These are phyloP conservation scores for Tolypocladium pustulatum DNA, from an alignment of 2,329 filamentous ascomycete genomes.

Conservation along the genomic window DNA sequence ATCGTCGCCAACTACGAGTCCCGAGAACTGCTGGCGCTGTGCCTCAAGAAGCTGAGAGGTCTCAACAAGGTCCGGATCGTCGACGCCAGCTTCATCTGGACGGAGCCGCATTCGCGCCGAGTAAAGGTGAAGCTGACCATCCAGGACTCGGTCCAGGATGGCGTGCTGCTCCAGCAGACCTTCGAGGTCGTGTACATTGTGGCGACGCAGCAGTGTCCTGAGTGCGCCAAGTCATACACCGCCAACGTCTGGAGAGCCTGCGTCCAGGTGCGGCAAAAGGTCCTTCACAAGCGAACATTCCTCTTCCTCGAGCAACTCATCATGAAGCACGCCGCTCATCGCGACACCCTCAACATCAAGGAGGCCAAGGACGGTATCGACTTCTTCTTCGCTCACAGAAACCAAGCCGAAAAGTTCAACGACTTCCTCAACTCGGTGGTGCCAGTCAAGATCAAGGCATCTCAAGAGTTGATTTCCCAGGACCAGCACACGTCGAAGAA, in stretches of 20 bases:
- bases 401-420: slow-evolving; percentile 85
- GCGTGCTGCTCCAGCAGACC: slow-evolving; percentile 71
- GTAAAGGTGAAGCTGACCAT: slow-evolving; percentile 94
- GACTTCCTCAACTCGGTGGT: slow-evolving; percentile 80
- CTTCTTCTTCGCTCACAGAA: slow-evolving; percentile 84
- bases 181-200: slow-evolving; percentile 94
- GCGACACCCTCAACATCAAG: slow-evolving; percentile 95
- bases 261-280: slow-evolving; percentile 94
- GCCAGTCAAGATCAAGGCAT: slow-evolving; percentile 67
- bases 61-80: slow-evolving; percentile 87
- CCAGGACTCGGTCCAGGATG: slow-evolving; percentile 57
- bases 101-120: slow-evolving; percentile 87
- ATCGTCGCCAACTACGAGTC: slow-evolving; percentile 77
- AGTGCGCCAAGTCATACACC: slow-evolving; percentile 92
- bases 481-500: slow-evolving; percentile 85
- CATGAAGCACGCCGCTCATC: slow-evolving; percentile 83
- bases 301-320: slow-evolving; percentile 81
- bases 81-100: slow-evolving; percentile 96
- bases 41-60: slow-evolving; percentile 77
- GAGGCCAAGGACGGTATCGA: slow-evolving; percentile 93
- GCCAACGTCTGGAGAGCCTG: slow-evolving; percentile 90
- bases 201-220: slow-evolving; percentile 84
- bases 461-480: slow-evolving; percentile 79
- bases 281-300: slow-evolving; percentile 78
- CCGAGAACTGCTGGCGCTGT: slow-evolving; percentile 83